Conservation (phyloP, 495 filamentous ascomycete genomes). For the Penicillium pancosmium region DNA sequence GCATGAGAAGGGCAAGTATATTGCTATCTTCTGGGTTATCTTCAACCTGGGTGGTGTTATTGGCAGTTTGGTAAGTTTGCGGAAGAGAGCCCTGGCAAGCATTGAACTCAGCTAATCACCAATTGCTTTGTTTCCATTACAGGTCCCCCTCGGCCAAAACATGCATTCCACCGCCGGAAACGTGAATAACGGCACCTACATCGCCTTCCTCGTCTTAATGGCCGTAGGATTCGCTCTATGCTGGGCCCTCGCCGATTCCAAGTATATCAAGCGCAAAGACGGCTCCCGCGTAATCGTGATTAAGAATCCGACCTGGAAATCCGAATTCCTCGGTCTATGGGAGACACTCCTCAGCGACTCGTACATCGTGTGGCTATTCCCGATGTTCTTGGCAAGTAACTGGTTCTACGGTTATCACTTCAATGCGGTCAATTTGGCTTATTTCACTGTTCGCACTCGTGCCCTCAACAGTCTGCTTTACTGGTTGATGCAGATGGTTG, state of each 20-base stretch:
- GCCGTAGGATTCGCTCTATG: slow-evolving; percentile 71
- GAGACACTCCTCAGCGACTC: slow-evolving; percentile 71
- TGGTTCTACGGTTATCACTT: slow-evolving; percentile 58
- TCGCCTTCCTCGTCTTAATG: slow-evolving; percentile 90
- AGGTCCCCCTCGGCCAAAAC: slow-evolving; percentile 81
- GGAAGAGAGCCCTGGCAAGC: too few species aligned
- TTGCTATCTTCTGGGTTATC: slow-evolving; percentile 91
- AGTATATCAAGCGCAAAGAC: slow-evolving; percentile 76
- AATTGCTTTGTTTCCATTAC: background rate
- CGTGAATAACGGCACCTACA: slow-evolving; percentile 84
- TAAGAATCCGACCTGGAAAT: slow-evolving; percentile 81
- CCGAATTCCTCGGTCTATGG: slow-evolving; percentile 77
- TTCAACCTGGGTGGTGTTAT: slow-evolving; percentile 94
- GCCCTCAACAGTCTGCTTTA: slow-evolving; percentile 85
- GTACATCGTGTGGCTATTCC: slow-evolving; percentile 84
- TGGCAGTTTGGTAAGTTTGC: slow-evolving; percentile 67
- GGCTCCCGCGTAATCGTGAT: slow-evolving; percentile 82
- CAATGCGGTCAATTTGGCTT: slow-evolving; percentile 58
- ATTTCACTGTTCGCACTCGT: slow-evolving; percentile 81
- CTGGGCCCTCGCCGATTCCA: slow-evolving; percentile 73
- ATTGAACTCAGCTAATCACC: background rate
- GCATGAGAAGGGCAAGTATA: slow-evolving; percentile 81
- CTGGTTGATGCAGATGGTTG: slow-evolving; percentile 86
- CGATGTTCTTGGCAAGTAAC: slow-evolving; percentile 69
- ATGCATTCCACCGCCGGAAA: slow-evolving; percentile 61